Base-by-base conservation (phyloP, 768 basidiomycete species). In the Albatrellus ellisii region DNA sequence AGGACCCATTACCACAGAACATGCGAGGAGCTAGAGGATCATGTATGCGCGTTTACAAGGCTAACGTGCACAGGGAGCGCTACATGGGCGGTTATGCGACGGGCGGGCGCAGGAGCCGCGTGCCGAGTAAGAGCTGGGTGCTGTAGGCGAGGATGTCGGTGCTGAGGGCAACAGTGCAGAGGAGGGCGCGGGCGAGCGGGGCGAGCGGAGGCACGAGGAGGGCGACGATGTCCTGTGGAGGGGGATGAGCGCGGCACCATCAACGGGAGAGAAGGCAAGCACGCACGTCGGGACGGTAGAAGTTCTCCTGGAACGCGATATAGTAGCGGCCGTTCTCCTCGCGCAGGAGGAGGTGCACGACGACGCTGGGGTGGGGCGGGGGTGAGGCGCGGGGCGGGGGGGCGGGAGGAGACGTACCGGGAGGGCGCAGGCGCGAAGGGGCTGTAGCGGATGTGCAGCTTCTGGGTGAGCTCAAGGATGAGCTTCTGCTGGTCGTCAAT, bases 251-350 rank as follows among this genome's bases (percentile, higher is more conserved):
- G 14, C 15, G 11, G 14, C 26, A 0, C 2, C 18, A 39, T 10
- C 24, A 9, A 20, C n/a, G 6, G n/a, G 35, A 12, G 3, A 31
- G 21, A 48, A 15, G 8, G 28, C 26, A 12, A 18, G 14, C 6
- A 38, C 52, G 11, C 43, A 69, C 74, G 45, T 72, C 70, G 2
- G 76, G 65, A 49, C 73, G 72, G 46, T 70, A 72, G 42, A 74
- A 69, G 51, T 78, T 75, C 49, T 80, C 75, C 48, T 81, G 76
- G 39, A 60, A 55, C 1, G 59, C 49, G 36, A 82, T 78, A 36
- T 67, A 66, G 50, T 65, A 64, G 2, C 57, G 38, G 1, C 56
- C 63, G 15, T 58, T 54, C 32, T 57, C 55, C 53, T 73, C 63
- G 34, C 57, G 62, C n/a, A 82, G 64, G 2, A 62, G 69, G 33